Percentiles rank a stretch among this genome's conserved stretches.
Conservation (phyloP, 805 yeast species). For the Yamadazyma akitaensis region DNA sequence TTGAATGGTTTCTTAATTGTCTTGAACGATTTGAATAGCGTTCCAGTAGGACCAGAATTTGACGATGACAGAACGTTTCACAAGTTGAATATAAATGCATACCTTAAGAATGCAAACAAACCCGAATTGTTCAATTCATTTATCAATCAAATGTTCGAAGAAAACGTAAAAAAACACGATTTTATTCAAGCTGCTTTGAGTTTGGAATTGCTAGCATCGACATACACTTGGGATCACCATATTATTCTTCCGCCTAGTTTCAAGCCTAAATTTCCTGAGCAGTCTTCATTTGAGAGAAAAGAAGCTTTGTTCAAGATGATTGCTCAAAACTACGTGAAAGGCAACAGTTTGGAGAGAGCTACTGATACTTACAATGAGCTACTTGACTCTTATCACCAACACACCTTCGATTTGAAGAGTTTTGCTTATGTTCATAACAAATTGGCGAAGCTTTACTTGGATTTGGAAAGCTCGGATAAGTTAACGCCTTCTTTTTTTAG, state of each 20-base stretch:
- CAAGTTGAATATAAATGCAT: slow-evolving; percentile 70
- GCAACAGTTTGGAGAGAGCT: slow-evolving; percentile 76
- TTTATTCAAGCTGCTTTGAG: slow-evolving; percentile 81
- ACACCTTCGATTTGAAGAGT: slow-evolving; percentile 73
- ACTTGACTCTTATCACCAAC: slow-evolving; percentile 66
- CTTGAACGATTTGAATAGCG: slow-evolving; percentile 62
- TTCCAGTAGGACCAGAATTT: slow-evolving; percentile 79
- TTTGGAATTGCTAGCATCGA: slow-evolving; percentile 70
- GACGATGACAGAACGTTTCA: slow-evolving; percentile 85
- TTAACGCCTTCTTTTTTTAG: slow-evolving; percentile 74
- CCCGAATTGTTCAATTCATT: slow-evolving; percentile 81
- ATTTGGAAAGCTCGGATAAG: slow-evolving; percentile 66
- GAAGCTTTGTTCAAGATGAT: slow-evolving; percentile 67
- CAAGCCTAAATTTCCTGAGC: slow-evolving; percentile 75
- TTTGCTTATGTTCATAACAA: slow-evolving; percentile 67
- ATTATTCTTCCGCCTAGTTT: slow-evolving; percentile 51
- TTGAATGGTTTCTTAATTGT: slow-evolving; percentile 61
- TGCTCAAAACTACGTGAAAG: slow-evolving; percentile 66
- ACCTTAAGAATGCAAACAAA: slow-evolving; percentile 69
- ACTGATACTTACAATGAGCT: slow-evolving; percentile 74
- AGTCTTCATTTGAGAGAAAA: slow-evolving; percentile 76
- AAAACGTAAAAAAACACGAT: slow-evolving; percentile 56
- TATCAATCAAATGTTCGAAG: slow-evolving; percentile 68
- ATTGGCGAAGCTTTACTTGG: slow-evolving; percentile 64
- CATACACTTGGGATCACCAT: slow-evolving; percentile 70